These are phyloP conservation scores for Lipomyces starkeyi DNA, from an alignment of 805 yeast genomes.

Conservation along the genomic window DNA sequence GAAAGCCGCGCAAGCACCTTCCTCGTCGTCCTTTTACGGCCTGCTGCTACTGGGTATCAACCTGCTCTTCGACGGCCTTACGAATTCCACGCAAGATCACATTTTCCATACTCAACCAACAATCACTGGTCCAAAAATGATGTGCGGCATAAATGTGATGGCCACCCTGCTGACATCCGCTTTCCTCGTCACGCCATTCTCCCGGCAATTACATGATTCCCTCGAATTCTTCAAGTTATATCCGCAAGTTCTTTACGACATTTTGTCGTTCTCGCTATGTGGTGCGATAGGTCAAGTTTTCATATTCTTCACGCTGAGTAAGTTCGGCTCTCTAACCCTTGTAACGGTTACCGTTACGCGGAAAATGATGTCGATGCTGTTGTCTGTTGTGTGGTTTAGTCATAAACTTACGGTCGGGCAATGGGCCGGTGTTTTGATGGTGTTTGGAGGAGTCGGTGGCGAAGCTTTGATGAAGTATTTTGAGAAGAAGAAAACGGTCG, in stretches of 20 bases:
- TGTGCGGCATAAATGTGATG: constrained; percentile 68
- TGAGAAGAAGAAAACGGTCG: constrained; percentile 20
- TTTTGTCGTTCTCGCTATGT: constrained; percentile 69
- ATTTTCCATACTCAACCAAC: constrained; percentile 59
- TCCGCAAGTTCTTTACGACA: constrained; percentile 63
- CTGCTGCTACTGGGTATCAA: constrained; percentile 62
- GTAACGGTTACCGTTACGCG: constrained; percentile 96
- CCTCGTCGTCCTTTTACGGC: constrained; percentile 56
- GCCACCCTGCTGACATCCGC: constrained; percentile 52
- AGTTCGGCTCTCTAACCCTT: constrained; percentile 81
- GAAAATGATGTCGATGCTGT: constrained; percentile 92
- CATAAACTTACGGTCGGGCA: constrained; percentile 68
- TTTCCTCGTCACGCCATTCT: constrained; percentile 48
- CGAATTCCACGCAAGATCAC: constrained; percentile 92
- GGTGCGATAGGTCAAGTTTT: constrained; percentile 96
- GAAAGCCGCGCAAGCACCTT: constrained; percentile 48
- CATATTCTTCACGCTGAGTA: constrained; percentile 81
- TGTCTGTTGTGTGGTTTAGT: constrained; percentile 87
- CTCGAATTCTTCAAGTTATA: constrained; percentile 56
- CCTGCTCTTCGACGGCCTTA: constrained; percentile 84
- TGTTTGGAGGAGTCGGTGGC: constrained; percentile 82
- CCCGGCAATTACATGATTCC: constrained; percentile 59
- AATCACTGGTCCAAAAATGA: constrained; percentile 84
- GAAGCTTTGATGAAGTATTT: constrained; percentile 60
- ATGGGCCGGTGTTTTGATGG: constrained; percentile 79